These are phyloP conservation scores for Lippia alba DNA, from an alignment of 305 asterid genomes.

Conservation along the genomic window DNA sequence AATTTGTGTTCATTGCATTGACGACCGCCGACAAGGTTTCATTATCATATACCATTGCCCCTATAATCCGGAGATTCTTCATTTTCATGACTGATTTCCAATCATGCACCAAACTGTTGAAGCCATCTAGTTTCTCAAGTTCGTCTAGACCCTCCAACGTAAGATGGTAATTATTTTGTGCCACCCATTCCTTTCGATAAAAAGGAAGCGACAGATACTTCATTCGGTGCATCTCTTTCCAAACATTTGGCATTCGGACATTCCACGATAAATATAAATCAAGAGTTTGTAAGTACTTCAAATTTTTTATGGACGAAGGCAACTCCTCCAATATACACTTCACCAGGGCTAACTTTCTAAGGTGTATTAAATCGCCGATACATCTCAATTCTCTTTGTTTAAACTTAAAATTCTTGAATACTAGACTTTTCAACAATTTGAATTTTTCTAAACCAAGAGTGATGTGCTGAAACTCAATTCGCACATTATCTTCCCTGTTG, in stretches of 20 bases:
- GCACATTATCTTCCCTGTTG: no score
- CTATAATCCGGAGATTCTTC: conserved; percentile 13
- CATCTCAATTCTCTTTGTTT: no score
- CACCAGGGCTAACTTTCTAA: conserved; percentile 13
- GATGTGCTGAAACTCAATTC: no score
- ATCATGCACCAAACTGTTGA: conserved; percentile 24
- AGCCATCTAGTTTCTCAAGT: conserved; percentile 17
- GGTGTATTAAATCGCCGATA: conserved; percentile 14
- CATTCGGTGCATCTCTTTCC: not conserved
- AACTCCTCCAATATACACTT: not conserved
- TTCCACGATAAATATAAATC: conserved; percentile 1
- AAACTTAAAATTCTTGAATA: no score
- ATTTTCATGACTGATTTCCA: not conserved
- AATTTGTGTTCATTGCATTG: conserved; percentile 10
- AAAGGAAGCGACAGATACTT: conserved; percentile 24
- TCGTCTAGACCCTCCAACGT: conserved; percentile 6
- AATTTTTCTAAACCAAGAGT: no score
- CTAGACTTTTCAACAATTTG: no score
- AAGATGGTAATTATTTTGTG: not conserved
- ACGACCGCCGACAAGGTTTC: conserved; percentile 5
- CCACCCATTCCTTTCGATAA: not conserved
- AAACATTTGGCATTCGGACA: not conserved
- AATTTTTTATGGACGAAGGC: conserved; percentile 9
- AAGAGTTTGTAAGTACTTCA: conserved; percentile 12
- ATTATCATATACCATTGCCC: not conserved